phyloP scores from a whole-genome alignment of 1,139 yeast genomes.

The Yamadazyma atmosphaerica region DNA sequence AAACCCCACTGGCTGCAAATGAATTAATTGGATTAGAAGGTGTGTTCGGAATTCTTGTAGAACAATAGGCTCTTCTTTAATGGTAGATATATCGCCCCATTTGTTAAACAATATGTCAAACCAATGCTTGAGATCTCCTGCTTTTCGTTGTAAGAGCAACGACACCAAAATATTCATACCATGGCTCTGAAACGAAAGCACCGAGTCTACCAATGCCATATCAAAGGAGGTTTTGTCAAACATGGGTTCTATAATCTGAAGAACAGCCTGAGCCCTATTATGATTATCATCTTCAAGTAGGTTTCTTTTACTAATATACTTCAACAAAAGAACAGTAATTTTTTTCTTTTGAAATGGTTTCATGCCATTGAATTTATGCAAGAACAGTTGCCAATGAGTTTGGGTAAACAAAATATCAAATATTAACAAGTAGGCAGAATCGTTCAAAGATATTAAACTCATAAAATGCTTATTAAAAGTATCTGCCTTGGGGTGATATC shows the following conservation, averaged over 20 bases:
- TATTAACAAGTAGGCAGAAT: slow-evolving; percentile 17
- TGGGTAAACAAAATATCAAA: slow-evolving; percentile 25
- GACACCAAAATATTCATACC: slow-evolving; percentile 5
- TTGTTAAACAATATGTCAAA: slow-evolving; percentile 14
- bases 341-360: slow-evolving; percentile 17
- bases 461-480: slow-evolving; percentile 22
- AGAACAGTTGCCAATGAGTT: slow-evolving; percentile 22
- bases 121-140: background rate
- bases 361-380: slow-evolving; percentile 19
- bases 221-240: background rate
- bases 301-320: slow-evolving; percentile 3
- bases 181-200: slow-evolving; percentile 4
- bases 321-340: background rate
- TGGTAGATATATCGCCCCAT: slow-evolving; percentile 32
- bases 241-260: background rate
- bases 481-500: slow-evolving; percentile 4
- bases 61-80: slow-evolving; percentile 35
- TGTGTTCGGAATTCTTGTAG: slow-evolving; percentile 38
- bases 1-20: slow-evolving; percentile 17
- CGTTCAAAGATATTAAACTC: slow-evolving; percentile 27
- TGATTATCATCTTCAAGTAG: slow-evolving; percentile 1
- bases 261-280: background rate
- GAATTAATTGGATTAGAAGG: slow-evolving; percentile 34
- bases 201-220: background rate
- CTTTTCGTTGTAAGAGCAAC: background rate